A percentile compares a stretch with the other conserved stretches of the same genome.
phyloP scores from a whole-genome alignment of 805 yeast species.

The Saturnispora kantuleensis region DNA sequence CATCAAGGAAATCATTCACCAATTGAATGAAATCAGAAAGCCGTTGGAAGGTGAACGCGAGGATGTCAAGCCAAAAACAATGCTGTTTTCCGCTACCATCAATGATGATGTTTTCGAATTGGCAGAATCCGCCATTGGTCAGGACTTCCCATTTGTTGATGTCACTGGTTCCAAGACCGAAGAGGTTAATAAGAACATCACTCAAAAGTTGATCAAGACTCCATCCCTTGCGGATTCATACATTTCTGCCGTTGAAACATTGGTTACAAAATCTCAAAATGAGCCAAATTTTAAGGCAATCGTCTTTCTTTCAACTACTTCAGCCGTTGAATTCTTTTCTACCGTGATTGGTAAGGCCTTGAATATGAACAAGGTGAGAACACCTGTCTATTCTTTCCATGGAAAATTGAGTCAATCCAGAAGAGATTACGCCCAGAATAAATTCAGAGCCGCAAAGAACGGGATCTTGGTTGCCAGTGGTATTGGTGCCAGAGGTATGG shows the following conservation, averaged over 20 bases:
- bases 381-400: constrained; percentile 35
- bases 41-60: constrained; percentile 15
- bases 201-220: constrained; percentile 54
- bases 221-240: constrained; percentile 46
- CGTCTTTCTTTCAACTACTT: constrained; percentile 72
- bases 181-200: constrained; percentile 64
- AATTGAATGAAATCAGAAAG: constrained; percentile 27
- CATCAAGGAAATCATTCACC: constrained; percentile 46
- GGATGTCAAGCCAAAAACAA: constrained; percentile 42
- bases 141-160: constrained; percentile 45
- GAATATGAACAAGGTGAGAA: constrained; percentile 14
- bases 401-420: constrained; percentile 65
- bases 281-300: constrained; percentile 58
- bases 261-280: constrained; percentile 30
- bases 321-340: constrained; percentile 51
- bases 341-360: constrained; percentile 26
- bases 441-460: constrained; percentile 26
- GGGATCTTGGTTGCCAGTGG: constrained; percentile 77
- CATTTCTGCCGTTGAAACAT: constrained; percentile 41
- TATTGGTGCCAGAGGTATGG: constrained; percentile 96
- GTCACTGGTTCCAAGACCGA: constrained; percentile 60
- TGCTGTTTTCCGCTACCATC: constrained; percentile 84
- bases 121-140: constrained; percentile 50
- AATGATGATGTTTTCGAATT: constrained; percentile 55
- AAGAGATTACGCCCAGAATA: constrained; percentile 33